Base-by-base conservation (phyloP, 2,329 filamentous ascomycete species). In the Exophiala calicioides region DNA sequence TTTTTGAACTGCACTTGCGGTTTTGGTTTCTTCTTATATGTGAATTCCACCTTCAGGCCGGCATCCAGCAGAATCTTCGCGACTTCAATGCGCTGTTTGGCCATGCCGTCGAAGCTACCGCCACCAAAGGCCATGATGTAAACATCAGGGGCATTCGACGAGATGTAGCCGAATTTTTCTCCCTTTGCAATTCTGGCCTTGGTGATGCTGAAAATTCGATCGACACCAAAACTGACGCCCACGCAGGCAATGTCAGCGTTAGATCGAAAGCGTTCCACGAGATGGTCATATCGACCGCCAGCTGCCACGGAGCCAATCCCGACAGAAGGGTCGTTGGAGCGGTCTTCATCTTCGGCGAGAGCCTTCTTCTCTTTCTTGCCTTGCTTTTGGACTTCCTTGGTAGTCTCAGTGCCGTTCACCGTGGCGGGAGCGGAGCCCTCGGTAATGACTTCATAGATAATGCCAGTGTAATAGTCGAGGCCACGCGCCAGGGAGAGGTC, bases 101-200 rank as follows among this genome's bases (percentile, higher is more conserved):
- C 71, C 55, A 94, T 75, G 34, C 88, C 89, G 12, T 78, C 85
- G 67, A 90, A 91, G 15, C 84, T 86, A 69, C 90, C 91, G 42
- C 88, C 86, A 43, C 89, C 90, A 62, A 96, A 90, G 0, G 90
- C 90, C 90, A 97, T 97, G 62, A 97, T 86, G 68, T 83, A 96
- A 34, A 90, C 90, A 63, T 97, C 90, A 2, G 90, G 85, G 15
- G 76, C 68, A 39, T 47, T 50, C 9, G 47, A 52, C 7, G 47
- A 47, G 27, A 59, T 46, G 43, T 59, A 58, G n/a, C 70, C 68
- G 44, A 72, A 78, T 60, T 79, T 76, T 47, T 81, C 79, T 47
- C 73, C 67, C 26, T 78, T 79, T 52, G 80, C 81, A 65, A 88
- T 77, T 37, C 84, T 78, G 9, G 88, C 84, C 68, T 95, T 90